Evolutionary conservation across 2,329 filamentous ascomycete genomes (phyloP), one percentile per base, ranked within the genome.

Genomic region (Colletotrichum melonis): DNA sequence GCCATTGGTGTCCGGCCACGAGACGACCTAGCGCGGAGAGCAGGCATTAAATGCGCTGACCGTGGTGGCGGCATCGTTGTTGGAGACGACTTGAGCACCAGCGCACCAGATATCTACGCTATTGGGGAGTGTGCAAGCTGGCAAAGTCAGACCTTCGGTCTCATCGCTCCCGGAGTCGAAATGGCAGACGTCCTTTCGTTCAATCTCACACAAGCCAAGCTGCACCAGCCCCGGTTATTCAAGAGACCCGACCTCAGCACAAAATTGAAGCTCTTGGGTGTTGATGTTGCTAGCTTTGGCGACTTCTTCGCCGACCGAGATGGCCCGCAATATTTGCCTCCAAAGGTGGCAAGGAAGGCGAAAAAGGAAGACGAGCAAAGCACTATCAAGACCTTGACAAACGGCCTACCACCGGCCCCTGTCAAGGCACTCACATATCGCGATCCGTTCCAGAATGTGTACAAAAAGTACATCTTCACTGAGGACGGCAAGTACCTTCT

Each of bases 401-500:
- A 89, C 69, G 89, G 89, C 4, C 85, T 87, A 35, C 86, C 88
- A 3, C 84, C 88, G 1, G 86, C 88, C 4, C 87, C 89, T 0
- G 94, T 97, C 77, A 97, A 97, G 83, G 92, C 95, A 0, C 85
- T 98, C 55, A 96, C 93, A 0, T 98, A 97, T 84, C 95, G 93
- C 75, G 95, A 98, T 78, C 95, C 95, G 0, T 98, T 98, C 80
- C 89, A 92, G 69, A 92, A 94, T 60, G 91, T 98, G 1, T 98
- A 98, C 85, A 98, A 98, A 82, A 98, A 98, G 80, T 98, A 97
- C 81, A 85, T 98, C 12, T 98, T 98, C 79, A 97, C 95, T 0
- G 86, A 92, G 79, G 95, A 98, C 79, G 95, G 95, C 30, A 97
- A 97, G 81, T 96, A 96, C 78, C 86, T 98, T 1, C 89, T 98